phyloP scores from a whole-genome alignment of 805 yeast genomes.

The Priceomyces fermenticarens region DNA sequence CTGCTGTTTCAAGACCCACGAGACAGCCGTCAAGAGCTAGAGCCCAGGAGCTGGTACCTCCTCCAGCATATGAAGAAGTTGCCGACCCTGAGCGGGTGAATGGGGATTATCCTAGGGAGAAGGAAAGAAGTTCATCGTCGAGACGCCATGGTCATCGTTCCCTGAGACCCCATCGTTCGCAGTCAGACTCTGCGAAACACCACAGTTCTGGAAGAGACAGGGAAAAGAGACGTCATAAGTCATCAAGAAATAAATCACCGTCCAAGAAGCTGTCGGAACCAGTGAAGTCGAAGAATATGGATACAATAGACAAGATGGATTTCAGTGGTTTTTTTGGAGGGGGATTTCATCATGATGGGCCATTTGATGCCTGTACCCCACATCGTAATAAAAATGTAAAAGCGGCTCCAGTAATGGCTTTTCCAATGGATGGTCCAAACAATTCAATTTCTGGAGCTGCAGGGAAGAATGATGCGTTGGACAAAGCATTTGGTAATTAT shows the following conservation, averaged over 20 bases:
- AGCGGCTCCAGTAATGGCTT: constrained; percentile 91
- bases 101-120: constrained; percentile 55
- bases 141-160: constrained; percentile 11
- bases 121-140: constrained; percentile 21
- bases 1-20: constrained; percentile 23
- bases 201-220: constrained; percentile 14
- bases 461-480: constrained; percentile 52
- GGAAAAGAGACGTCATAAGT: constrained; percentile 15
- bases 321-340: constrained; percentile 94
- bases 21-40: constrained; percentile 29
- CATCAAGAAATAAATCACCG: constrained; percentile 29
- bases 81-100: constrained; percentile 46
- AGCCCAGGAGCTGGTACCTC: constrained; percentile 32
- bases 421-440: constrained; percentile 95
- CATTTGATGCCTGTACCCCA: constrained; percentile 97
- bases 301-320: constrained; percentile 91
- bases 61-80: constrained; percentile 71
- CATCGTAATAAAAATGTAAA: constrained; percentile 76
- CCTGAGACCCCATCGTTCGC: constrained; percentile 20
- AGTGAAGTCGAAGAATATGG: constrained; percentile 69
- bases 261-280: constrained; percentile 40
- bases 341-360: constrained; percentile 98
- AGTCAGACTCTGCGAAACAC: constrained; percentile 12
- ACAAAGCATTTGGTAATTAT: constrained; percentile 73
- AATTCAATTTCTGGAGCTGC: constrained; percentile 72